phyloP scores from a whole-genome alignment of 345 rosid genomes.

The Eucalyptus microcorys region DNA sequence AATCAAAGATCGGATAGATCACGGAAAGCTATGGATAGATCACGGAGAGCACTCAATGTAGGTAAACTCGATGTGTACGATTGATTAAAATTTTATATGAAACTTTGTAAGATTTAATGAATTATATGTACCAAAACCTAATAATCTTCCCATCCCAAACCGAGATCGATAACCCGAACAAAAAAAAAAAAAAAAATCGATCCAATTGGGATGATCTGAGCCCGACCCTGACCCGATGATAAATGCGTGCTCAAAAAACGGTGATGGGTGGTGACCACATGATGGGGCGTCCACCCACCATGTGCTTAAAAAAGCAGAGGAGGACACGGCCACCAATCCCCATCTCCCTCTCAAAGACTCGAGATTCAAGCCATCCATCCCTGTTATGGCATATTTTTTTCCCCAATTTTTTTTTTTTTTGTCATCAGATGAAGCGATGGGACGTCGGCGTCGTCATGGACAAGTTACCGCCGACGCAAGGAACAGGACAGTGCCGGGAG shows the following conservation, averaged over 20 bases:
- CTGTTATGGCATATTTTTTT: accelerated
- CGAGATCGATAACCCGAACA: background rate
- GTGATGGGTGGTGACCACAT: background rate
- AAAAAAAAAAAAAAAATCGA: background rate
- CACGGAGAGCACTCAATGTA: background rate
- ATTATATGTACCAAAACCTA: background rate
- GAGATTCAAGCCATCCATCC: background rate
- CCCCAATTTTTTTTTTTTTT: background rate
- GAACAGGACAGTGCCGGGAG: background rate
- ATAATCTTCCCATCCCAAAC: background rate
- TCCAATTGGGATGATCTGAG: background rate
- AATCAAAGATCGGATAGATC: background rate
- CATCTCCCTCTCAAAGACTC: background rate
- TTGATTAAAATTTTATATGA: background rate
- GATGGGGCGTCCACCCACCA: background rate
- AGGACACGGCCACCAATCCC: background rate
- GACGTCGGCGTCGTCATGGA: background rate
- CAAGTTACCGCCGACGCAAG: background rate
- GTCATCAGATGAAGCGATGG: background rate
- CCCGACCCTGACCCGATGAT: accelerated
- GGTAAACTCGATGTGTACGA: background rate
- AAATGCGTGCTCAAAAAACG: background rate
- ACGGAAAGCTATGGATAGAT: accelerated
- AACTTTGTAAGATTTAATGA: background rate
- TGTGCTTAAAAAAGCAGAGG: background rate